Evolutionary conservation across 73 alveolate species (phyloP).

Genomic region (Breviolum minutum): DNA sequence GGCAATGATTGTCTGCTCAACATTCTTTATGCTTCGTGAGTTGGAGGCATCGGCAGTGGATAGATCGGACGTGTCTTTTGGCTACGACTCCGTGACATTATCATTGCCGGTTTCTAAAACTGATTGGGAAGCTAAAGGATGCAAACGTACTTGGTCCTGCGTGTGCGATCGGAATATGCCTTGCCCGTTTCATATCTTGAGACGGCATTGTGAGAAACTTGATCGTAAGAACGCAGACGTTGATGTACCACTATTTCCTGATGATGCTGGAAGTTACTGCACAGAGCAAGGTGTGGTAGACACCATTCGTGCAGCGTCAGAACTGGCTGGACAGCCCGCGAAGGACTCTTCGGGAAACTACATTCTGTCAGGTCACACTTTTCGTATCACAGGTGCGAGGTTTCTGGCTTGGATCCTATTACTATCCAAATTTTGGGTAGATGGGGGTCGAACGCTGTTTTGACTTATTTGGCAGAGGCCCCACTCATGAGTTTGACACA

Average conservation of each 20-base stretch:
- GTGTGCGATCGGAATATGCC: neutral
- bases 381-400: neutral
- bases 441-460: neutral
- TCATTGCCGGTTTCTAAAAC: neutral
- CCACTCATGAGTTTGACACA: neutral
- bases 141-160: conserved; percentile 11
- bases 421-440: neutral
- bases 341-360: neutral
- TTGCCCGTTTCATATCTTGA: neutral
- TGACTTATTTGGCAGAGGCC: neutral
- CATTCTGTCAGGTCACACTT: neutral
- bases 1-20: neutral
- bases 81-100: neutral
- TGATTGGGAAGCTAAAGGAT: conserved; percentile 44
- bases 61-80: neutral
- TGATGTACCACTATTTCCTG: neutral
- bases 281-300: neutral
- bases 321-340: neutral
- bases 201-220: neutral
- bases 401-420: neutral
- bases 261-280: neutral
- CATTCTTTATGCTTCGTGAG: conserved; percentile 7
- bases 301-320: neutral
- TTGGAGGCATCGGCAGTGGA: neutral
- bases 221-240: neutral